A percentile compares a stretch with the other conserved stretches of the same genome.
These are phyloP conservation scores for Kwoniella heveanensis DNA, from an alignment of 768 basidiomycete species.

Conservation along the genomic window DNA sequence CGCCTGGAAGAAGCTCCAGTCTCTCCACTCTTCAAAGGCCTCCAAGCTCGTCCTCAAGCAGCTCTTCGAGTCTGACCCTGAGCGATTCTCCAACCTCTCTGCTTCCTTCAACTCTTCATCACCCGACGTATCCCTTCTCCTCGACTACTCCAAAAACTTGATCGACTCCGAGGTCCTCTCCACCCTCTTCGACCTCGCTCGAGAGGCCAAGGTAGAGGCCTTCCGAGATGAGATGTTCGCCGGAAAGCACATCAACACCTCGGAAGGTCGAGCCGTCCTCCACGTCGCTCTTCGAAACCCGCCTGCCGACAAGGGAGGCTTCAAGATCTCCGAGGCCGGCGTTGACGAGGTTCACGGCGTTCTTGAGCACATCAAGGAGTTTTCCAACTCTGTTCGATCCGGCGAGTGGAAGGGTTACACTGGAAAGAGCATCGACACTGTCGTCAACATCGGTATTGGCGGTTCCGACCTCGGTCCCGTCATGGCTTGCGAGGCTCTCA, in stretches of 20 bases:
- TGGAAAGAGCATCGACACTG: constrained; percentile 86
- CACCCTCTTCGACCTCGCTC: constrained; percentile 74
- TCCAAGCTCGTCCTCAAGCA: constrained; percentile 81
- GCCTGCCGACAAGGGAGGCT: constrained; percentile 65
- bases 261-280: constrained; percentile 93
- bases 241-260: constrained; percentile 97
- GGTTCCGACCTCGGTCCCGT: constrained; percentile 97
- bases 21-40: constrained; percentile 72
- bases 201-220: constrained; percentile 81
- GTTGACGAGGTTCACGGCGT: constrained; percentile 83
- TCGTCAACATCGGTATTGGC: constrained; percentile 99
- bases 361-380: constrained; percentile 86
- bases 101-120: constrained; percentile 72
- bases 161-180: constrained; percentile 81
- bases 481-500: constrained; percentile 98
- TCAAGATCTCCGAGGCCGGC: constrained; percentile 70
- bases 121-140: constrained; percentile 72
- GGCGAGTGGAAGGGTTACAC: constrained; percentile 97
- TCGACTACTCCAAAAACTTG: constrained; percentile 97
- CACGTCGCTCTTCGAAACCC: constrained; percentile 82
- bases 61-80: constrained; percentile 84
- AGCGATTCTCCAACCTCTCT: constrained; percentile 71
- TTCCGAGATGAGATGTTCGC: constrained; percentile 90
- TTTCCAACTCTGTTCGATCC: constrained; percentile 77
- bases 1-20: constrained; percentile 87